phyloP scores from a whole-genome alignment of 2,329 filamentous ascomycete species.

The Catunica adiposa region DNA sequence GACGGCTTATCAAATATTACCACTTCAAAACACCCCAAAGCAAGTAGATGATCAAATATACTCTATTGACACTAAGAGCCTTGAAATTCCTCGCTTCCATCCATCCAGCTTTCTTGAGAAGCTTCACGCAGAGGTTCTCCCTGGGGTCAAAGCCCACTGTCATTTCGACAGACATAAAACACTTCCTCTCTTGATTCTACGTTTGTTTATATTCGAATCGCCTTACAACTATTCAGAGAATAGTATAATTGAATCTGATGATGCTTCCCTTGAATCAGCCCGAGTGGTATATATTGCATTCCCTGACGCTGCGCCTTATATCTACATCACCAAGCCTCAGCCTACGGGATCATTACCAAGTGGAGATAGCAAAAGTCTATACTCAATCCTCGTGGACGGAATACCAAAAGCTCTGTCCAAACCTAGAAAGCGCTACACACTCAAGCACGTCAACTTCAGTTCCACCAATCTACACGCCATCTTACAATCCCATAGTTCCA shows the following conservation, averaged over 20 bases:
- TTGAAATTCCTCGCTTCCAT: constrained; percentile 54
- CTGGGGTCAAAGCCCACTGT: constrained; percentile 71
- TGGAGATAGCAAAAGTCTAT: constrained; percentile 45
- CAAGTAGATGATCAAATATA: constrained; percentile 19
- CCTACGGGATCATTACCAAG: constrained; percentile 25
- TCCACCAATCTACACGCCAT: constrained; percentile 57
- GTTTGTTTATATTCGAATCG: constrained; percentile 64
- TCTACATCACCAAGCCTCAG: constrained; percentile 47
- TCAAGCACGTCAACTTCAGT: constrained; percentile 50
- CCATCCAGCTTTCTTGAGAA: constrained; percentile 64
- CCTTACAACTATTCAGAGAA: constrained; percentile 38
- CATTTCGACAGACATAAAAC: constrained; percentile 55
- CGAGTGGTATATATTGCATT: constrained; percentile 68
- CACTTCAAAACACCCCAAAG: constrained; percentile 26
- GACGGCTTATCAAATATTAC: constrained; percentile 44
- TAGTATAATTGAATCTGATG: neutral
- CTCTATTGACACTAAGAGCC: constrained; percentile 27
- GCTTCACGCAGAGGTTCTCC: constrained; percentile 56
- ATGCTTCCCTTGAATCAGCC: constrained; percentile 25
- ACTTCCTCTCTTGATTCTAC: constrained; percentile 56
- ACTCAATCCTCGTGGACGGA: constrained; percentile 56
- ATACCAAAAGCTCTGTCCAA: constrained; percentile 69
- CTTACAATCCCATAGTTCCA: constrained; percentile 50
- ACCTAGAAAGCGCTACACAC: constrained; percentile 52
- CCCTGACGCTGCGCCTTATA: constrained; percentile 59